Evolutionary conservation across 2,329 filamentous ascomycete genomes (phyloP), one percentile per base, ranked within the genome.

Genomic region (Aspergillus proliferans): DNA sequence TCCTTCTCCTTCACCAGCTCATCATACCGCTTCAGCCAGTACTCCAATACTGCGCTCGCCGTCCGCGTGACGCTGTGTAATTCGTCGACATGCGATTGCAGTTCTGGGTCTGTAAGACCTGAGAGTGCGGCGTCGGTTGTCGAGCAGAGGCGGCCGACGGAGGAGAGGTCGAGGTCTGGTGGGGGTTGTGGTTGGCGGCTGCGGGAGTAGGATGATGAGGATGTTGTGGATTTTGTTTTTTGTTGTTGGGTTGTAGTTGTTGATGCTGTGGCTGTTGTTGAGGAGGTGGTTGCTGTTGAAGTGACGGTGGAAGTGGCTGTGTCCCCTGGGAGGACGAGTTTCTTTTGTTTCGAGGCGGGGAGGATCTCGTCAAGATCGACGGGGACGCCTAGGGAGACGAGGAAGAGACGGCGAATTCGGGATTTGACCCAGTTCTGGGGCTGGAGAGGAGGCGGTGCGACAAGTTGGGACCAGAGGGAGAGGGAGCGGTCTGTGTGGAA

Each of bases 351-450:
- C 10, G 88, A 95, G 0, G 92, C 91, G 0, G 93, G 93, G 6
- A 98, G 81, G 48, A 98, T 97, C 73, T 98, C 93, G 69, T 98
- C 93, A 0, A 98, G 79, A 62, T 98, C 93, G 41, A 98, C 89
- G 1, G 93, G 93, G 0, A 98, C 93, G 15, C 93, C 93, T 0
- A 98, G 81, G 1, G 91, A 96, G 47, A 98, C 91, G 39, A 98
- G 83, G 67, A 98, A 98, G 22, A 98, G 81, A 24, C 93, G 87
- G 47, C 93, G 85, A 59, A 95, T 98, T 46, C 91, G 88, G 46
- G 90, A 95, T 55, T 93, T 88, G 51, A 96, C 94, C 93, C 93
- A 98, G 69, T 98, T 93, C 0, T 93, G 92, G 5, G 93, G 93
- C 62, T 95, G 90, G 34, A 98, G 81, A 2, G 93, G 91, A 2